Conservation (phyloP, 192 early-diverging fungal genomes). For the Umbelopsis isabellina region DNA sequence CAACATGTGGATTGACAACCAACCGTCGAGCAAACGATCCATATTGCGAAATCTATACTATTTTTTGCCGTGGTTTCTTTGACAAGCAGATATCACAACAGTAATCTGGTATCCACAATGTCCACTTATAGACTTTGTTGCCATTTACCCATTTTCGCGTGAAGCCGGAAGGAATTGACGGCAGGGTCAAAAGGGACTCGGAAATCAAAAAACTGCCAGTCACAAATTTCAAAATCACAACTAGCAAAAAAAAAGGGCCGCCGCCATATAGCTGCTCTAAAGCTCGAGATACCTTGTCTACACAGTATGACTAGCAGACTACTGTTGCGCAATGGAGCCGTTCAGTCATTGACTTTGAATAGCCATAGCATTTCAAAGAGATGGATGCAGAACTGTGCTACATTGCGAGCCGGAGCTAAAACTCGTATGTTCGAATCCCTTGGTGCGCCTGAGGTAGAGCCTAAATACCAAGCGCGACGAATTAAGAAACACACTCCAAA, state of each 20-base stretch:
- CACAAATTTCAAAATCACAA: neutral
- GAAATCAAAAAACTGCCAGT: neutral
- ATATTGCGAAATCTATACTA: too few species aligned
- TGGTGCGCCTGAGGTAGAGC: slow-evolving; percentile 10
- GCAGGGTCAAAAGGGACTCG: neutral
- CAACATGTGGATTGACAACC: too few species aligned
- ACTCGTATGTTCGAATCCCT: slow-evolving; percentile 15
- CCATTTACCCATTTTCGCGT: too few species aligned
- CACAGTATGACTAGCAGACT: slow-evolving; percentile 15
- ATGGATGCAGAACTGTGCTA: neutral
- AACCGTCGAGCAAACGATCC: too few species aligned
- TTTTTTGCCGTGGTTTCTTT: too few species aligned
- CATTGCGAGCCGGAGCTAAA: neutral
- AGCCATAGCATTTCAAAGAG: neutral
- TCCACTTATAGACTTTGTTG: too few species aligned
- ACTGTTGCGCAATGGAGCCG: slow-evolving; percentile 5
- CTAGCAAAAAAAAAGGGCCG: neutral
- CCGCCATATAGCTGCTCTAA: neutral
- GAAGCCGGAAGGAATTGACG: too few species aligned
- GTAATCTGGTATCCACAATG: too few species aligned
- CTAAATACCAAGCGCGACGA: slow-evolving; percentile 15
- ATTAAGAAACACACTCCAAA: neutral
- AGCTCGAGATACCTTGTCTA: neutral
- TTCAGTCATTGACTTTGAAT: neutral
- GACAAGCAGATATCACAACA: too few species aligned